Base-by-base conservation (phyloP, 495 filamentous ascomycete genomes). In the Parachaetomium inaequale region DNA sequence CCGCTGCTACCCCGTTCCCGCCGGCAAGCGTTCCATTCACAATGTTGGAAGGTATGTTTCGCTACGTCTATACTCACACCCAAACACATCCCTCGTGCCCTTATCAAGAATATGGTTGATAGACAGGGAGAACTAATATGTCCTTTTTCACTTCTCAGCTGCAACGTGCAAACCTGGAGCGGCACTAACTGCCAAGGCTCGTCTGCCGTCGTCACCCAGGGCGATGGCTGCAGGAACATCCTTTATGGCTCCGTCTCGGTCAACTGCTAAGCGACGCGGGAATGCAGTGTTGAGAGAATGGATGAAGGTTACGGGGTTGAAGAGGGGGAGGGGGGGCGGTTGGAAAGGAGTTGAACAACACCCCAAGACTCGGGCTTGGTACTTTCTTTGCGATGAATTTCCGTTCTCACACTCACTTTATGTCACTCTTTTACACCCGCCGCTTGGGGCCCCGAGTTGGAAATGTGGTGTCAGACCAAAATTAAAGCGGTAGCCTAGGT, bases 181-280 rank as follows among this genome's bases (percentile, higher is more conserved):
- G 45, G 45, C 45, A 26, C 23, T 2, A 21, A 47, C 23, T 47
- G 45, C 45, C 45, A 21, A 12, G 45, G 45, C 21, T 23, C 7
- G 21, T 47, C 45, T 12, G 45, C 45, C 45, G 45, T 47, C 21
- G 14, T 47, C 21, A 25, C 5, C 45, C 21, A 47, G 23, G 3
- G 21, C 45, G 21, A 47, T 23, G 45, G 45, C 45, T 47, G 45
- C 21, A 8, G 8, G n/a, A 47, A 19, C 45, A 25, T 47, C 21
- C 45, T 47, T 12, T 47, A 47, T 21, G 45, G 45, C 45, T 47
- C 45, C 45, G 45, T 47, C 21, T 47, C 45, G 45, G 45, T 47
- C 45, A 14, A 26, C 45, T 47, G 45, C 23, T 47, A 26, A 47
- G 21, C 23, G 40, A 26, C 45, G 45, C 45, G 21, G 21, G 21